Evolutionary conservation across 1,284 basidiomycete genomes (phyloP), one percentile per base, ranked within the genome.

Genomic region (Trichosporon ovoides): DNA sequence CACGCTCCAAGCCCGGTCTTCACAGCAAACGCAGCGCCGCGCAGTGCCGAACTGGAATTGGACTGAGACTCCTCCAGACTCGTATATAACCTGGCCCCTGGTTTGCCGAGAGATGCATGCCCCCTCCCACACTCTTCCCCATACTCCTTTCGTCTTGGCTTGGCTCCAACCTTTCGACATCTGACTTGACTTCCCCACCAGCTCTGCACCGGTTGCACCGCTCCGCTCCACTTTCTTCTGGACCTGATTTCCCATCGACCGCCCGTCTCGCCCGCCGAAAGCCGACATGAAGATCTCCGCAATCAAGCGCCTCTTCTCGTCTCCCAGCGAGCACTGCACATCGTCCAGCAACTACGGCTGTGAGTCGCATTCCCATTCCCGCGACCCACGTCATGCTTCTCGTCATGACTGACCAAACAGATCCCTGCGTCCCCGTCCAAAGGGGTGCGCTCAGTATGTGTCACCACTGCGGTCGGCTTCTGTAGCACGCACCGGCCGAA

Each of bases 321-420:
- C 43, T 5, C 43, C 43, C 24, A 48, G 22, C 43, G 43, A 48
- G 43, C 43, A 48, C 43, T 48, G 43, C 43, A 48, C 43, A 13
- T 48, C 43, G 4, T 48, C 43, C 11, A 48, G 43, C 24, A 48
- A 48, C 43, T 48, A 48, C 28, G 43, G 43, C 24, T 48, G 43
- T 48, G 43, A 48, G 43, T 48, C 14, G 22, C 43, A 48, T 48
- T 31, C 43, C n/a, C n/a, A n/a, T n/a, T n/a, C n/a, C n/a, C 10
- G 20, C 40, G 11, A 28, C 12, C 40, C 22, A 19, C 43, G 43
- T 31, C 43, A 48, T 31, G 16, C 43, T 24, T 24, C 38, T 24
- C 38, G 38, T 14, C 14, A 43, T 5, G 22, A 16, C 24, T 40
- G 24, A 37, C 35, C 11, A n/a, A 16, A 24, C 43, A 48, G 43